Base-by-base conservation (phyloP, 345 rosid genomes). In the Citrus inodora region DNA sequence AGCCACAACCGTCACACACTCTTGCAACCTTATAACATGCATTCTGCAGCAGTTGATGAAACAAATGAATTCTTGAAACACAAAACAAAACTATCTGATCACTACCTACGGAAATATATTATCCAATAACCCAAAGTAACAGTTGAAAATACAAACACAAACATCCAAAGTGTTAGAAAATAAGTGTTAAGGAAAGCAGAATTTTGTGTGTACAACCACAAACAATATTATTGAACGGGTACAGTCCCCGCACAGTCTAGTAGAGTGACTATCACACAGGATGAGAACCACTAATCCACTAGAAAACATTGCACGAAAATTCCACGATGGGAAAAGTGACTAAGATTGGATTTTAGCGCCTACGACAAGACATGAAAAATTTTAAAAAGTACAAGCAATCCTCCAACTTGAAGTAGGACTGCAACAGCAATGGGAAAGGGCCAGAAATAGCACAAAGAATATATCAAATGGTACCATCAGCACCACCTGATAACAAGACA, bases 1-100 rank as follows among this genome's bases (percentile, higher is more conserved):
- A 83, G 82, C 87, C 92, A 81, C 98, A 94, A 80, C 94, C 84
- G 25, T 85, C 94, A 84, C 99, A 94, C 68, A 86, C 72, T 62
- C 84, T 89, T 78, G 83, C 73, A 51, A 84, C 92, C 76, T 83
- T 84, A 37, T 70, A 81, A 63, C 82, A 80, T 75, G 85, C 83
- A 83, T 76, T 91, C 93, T 93, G 82, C 79, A 81, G n/a, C 28
- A 83, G 75, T 74, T 60, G 73, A 67, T 40, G 73, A 76, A 82
- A 38, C 40, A 64, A 14, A 40, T 74, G 30, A 67, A 58, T 64
- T 76, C 30, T 38, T 21, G 24, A 30, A 38, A 58, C 35, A 5
- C 56, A 38, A 77, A 4, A 38, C 58, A 38, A 22, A 59, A 55
- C 33, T 35, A 19, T 38, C 22, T 11, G 27, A 66, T 35, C 11